Evolutionary conservation across 2,329 filamentous ascomycete genomes (phyloP), one percentile per base, ranked within the genome.

Genomic region (Neonectria ditissima): DNA sequence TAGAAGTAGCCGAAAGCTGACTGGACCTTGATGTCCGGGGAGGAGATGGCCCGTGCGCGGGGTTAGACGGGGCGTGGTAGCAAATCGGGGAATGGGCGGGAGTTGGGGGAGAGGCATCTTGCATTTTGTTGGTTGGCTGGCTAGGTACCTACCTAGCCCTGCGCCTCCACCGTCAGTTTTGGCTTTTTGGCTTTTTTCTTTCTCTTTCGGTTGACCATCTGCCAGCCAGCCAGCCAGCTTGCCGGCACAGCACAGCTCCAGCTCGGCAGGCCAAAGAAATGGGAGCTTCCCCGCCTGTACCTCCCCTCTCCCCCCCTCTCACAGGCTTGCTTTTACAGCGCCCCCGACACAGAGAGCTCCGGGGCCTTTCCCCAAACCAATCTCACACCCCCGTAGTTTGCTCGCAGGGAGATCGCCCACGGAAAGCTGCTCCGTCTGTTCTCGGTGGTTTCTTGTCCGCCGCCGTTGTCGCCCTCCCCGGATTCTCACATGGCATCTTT

Each of bases 401-500:
- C 6, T n/a, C 5, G 39, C 20, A 18, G 39, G n/a, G 20, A 18
- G 39, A 11, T 11, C 4, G 9, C 39, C 39, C 39, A 43, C 39
- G 18, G 43, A 24, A 44, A 37, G 44, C 55, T 48, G 32, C 52
- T 55, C 58, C 53, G 41, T 47, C 24, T 52, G 58, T 51, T 43
- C 41, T 37, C 34, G 34, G 34, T 13, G 30, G 30, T 32, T 32
- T 32, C 10, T 32, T 32, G 30, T 59, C 47, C 26, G 44, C 45
- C 45, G 45, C 34, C 2, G 26, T 9, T 41, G 20, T 2, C 28
- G 26, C 56, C 57, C 26, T n/a, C 47, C 59, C 52, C 32, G 45
- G 55, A 56, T 56, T 28, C 44, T 62, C 59, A 62, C 59, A 62
- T 62, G 59, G 52, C 34, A 56, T 44, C 20, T 34, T 39, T 50